Conservation (phyloP, 202 grass and related monocot species). For the Eragrostis tef region DNA sequence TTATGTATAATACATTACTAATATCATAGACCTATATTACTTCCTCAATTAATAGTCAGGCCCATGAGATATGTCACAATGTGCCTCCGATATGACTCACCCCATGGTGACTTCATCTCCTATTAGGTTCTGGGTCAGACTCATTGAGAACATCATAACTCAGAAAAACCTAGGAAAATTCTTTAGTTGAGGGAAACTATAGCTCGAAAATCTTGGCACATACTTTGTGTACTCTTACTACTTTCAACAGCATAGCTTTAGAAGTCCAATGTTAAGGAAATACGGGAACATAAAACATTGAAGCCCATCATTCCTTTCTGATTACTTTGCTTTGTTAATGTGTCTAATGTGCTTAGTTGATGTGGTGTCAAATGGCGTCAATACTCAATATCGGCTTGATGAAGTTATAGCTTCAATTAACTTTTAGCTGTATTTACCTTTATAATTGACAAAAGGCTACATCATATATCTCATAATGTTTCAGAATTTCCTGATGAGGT, state of each 20-base stretch:
- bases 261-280: background rate
- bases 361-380: background rate
- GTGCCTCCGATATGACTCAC: background rate
- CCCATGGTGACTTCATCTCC: background rate
- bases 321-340: background rate
- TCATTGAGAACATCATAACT: background rate
- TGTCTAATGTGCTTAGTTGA: background rate
- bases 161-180: slow-evolving; percentile 29
- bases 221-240: background rate
- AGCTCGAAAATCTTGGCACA: background rate
- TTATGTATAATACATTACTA: background rate
- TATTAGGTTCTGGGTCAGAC: background rate
- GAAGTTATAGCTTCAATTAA: slow-evolving; percentile 8
- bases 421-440: slow-evolving; percentile 3
- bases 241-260: background rate
- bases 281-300: background rate
- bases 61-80: background rate
- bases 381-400: slow-evolving; percentile 1
- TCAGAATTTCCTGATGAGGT: slow-evolving; percentile 99
- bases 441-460: slow-evolving; percentile 25
- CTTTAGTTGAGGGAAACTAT: background rate
- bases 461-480: slow-evolving; percentile 34
- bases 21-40: background rate
- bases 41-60: background rate
- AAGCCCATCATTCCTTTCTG: slow-evolving; percentile 4